A percentile compares a stretch with the other conserved stretches of the same genome.
phyloP scores from a whole-genome alignment of 179 eudicot genomes.

The Silene vulgaris region DNA sequence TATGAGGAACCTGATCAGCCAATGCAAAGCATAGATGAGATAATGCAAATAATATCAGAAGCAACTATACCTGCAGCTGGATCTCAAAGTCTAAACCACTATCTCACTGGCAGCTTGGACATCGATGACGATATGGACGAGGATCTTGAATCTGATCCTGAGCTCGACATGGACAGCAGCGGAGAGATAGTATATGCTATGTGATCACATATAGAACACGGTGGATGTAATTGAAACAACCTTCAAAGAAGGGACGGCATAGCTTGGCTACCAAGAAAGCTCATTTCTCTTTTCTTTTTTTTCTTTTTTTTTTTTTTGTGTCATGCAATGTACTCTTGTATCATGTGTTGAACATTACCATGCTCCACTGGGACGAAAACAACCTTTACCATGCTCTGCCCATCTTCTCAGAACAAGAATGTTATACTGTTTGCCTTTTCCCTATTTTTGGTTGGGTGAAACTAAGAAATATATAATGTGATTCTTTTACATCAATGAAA shows the following conservation, averaged over 20 bases:
- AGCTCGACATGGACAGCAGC: slow-evolving; percentile 87
- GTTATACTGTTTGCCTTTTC: not conserved
- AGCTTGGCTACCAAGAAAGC: slow-evolving; percentile 6
- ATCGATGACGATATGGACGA: slow-evolving; percentile 82
- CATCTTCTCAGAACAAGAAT: slow-evolving; percentile 9
- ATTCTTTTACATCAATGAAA: not conserved
- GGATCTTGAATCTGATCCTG: slow-evolving; percentile 81
- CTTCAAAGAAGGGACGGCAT: not conserved
- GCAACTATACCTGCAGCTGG: slow-evolving; percentile 88
- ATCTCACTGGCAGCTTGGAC: slow-evolving; percentile 57
- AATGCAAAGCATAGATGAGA: slow-evolving; percentile 75
- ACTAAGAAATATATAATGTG: not conserved
- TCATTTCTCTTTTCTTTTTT: not conserved
- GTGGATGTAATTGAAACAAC: not conserved
- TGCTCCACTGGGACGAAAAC: no score
- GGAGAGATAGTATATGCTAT: slow-evolving; percentile 90
- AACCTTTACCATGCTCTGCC: not conserved
- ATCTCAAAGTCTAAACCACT: slow-evolving; percentile 48
- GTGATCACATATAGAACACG: slow-evolving; percentile 30
- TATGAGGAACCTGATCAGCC: slow-evolving; percentile 90
- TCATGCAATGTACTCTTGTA: slow-evolving; percentile 9
- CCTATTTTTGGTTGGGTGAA: not conserved
- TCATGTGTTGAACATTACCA: not conserved
- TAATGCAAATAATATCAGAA: slow-evolving; percentile 94
- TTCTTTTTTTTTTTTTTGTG: not conserved